Base-by-base conservation (phyloP, 2,329 filamentous ascomycete species). In the Claviceps paspali region DNA sequence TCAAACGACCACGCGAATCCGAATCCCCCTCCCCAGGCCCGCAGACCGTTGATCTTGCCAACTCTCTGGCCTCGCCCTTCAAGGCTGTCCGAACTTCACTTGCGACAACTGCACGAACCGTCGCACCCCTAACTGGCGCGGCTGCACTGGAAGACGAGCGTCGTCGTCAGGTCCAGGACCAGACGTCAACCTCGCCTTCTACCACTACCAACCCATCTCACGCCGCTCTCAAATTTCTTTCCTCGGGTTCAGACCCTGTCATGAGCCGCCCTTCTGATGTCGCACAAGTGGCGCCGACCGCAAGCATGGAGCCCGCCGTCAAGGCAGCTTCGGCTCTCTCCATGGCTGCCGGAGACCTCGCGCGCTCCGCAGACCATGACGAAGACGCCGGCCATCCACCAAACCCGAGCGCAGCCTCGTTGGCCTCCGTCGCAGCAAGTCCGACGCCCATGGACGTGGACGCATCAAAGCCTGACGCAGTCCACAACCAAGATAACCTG, bases 181-280 rank as follows among this genome's bases (percentile, higher is more conserved):
- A 45, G 50, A 39, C 52, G 37, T 53, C 55, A 35, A 60, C 61
- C 35, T 56, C 60, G 36, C 55, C 60, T 27, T 61, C 60, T 26
- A 63, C 59, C 35, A 72, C 62, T 50, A 67, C 73, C 29, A 71
- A 72, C 38, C 65, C 69, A 15, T 61, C 61, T n/a, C 68, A 71
- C 37, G 64, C 59, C 41, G 68, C 63, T 23, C 55, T 76, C 22
- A 60, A 64, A 17, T 68, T 68, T 15, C 58, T 76, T 33, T 64
- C 75, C 59, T 67, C 70, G 26, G 65, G 65, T 31, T 64, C 59
- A 39, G 62, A 64, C 18, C 57, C 67, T 43, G 61, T 61, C 33
- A 68, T 76, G 60, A 74, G 68, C 51, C 69, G 68, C 41, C 59
- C 68, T n/a, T 59, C 65, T 39, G 70, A 75, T 52, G 64, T 62